Base-by-base conservation (phyloP, 208 protist genomes). In the Eutreptiella sp. region DNA sequence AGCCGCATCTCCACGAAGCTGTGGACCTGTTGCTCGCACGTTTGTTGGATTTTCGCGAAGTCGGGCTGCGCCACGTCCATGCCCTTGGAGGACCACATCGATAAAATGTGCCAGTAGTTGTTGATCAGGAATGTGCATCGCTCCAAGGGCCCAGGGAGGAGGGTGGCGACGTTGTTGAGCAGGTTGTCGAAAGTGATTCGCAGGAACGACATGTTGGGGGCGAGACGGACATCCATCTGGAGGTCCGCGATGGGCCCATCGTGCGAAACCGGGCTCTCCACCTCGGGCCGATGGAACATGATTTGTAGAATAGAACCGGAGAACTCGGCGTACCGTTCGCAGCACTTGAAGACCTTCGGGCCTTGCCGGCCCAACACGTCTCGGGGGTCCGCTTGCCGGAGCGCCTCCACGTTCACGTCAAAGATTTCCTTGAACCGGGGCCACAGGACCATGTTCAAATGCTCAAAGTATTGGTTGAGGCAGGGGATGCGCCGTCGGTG, bases 251-350 rank as follows among this genome's bases (percentile, higher is more conserved):
- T 24, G 36, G 33, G 31, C 9, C 29, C 50, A 33, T 57, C 31
- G 21, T 57, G 31, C 9, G 50, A 54, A 11, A 36, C 50, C 14
- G 28, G 29, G 28, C 23, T n/a, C 24, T 9, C 26, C 16, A 9
- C 14, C 31, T 47, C n/a, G 14, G 24, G n/a, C 9, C 23, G 7
- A 26, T 16, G n/a, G n/a, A 14, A 14, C 7, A 57, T 16, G 31
- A 32, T 57, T 9, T 32, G 11, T 14, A 27, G 28, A 24, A 57
- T 7, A 32, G 16, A 11, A 11, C 50, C 50, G n/a, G 19, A 16
- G n/a, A 57, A 57, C 16, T 54, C 26, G 21, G 50, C 50, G 50
- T 27, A 57, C 36, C n/a, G n/a, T n/a, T n/a, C n/a, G n/a, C 24
- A 41, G 36, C 28, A 14, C 31, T 11, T 46, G n/a, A 42, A 24